These are phyloP conservation scores for Casuarina cunninghamiana DNA, from an alignment of 306 rosid genomes.

Conservation along the genomic window DNA sequence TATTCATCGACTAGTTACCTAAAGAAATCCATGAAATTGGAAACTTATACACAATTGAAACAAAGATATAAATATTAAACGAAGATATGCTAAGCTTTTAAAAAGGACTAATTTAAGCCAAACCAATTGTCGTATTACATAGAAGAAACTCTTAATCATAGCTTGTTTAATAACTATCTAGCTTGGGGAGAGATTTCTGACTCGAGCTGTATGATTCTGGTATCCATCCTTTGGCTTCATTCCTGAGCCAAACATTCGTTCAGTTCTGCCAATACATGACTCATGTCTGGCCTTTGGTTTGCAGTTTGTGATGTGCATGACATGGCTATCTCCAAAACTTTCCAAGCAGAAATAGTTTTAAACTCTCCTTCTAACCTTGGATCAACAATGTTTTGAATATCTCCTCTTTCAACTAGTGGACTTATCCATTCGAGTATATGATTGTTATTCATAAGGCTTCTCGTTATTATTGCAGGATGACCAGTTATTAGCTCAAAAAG, in stretches of 20 bases:
- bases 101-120: too few species aligned
- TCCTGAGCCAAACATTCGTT: neutral
- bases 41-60: too few species aligned
- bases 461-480: slow-evolving; percentile 10
- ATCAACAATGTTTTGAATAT: slow-evolving; percentile 18
- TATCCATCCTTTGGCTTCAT: neutral
- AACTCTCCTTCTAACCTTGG: neutral
- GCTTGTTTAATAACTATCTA: neutral
- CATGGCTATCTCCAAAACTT: neutral
- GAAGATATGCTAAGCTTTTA: too few species aligned
- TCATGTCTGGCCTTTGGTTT: slow-evolving; percentile 36
- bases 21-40: too few species aligned
- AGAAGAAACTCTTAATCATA: neutral
- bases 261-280: slow-evolving; percentile 21
- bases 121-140: too few species aligned
- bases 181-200: neutral
- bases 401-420: slow-evolving; percentile 22
- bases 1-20: too few species aligned
- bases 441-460: neutral
- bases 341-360: too few species aligned
- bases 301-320: slow-evolving; percentile 7
- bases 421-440: too few species aligned
- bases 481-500: slow-evolving; percentile 29
- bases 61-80: too few species aligned
- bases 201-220: neutral